Conservation (phyloP, 129 eudicot species). For the Flaveria trinervia region DNA sequence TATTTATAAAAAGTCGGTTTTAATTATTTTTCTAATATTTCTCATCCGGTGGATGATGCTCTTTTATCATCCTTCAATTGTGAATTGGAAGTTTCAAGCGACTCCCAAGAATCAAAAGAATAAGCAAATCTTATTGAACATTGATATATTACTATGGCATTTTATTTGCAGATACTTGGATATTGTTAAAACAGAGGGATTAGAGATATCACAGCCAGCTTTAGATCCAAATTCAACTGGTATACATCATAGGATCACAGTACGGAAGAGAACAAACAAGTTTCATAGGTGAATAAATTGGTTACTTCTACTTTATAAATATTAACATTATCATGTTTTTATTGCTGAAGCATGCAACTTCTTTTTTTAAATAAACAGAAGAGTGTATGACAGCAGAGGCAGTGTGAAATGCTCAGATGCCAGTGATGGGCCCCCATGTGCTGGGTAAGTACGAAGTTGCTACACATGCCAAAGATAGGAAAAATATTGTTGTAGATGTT, state of each 20-base stretch:
- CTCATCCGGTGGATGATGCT: not conserved
- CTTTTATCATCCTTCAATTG: conserved; percentile 5
- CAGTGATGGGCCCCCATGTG: conserved; percentile 92
- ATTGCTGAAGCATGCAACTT: conserved; percentile 16
- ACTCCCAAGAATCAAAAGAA: conserved; percentile 1
- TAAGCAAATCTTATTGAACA: not conserved
- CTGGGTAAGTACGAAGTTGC: conserved; percentile 55
- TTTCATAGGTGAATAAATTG: conserved; percentile 60
- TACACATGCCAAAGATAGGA: not conserved
- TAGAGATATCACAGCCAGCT: conserved; percentile 98
- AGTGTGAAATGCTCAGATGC: conserved; percentile 67
- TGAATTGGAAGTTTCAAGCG: not conserved
- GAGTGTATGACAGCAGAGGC: conserved; percentile 88
- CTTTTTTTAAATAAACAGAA: conserved; percentile 43
- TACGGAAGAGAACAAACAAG: conserved; percentile 54
- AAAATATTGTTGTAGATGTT: not conserved
- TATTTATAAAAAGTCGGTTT: conserved; percentile 1
- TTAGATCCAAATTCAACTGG: conserved; percentile 94
- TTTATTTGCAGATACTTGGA: conserved; percentile 62
- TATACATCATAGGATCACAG: conserved; percentile 93
- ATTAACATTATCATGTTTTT: not conserved
- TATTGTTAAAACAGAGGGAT: conserved; percentile 73
- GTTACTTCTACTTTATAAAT: not conserved
- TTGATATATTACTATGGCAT: not conserved
- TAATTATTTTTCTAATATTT: not conserved